Evolutionary conservation across 2,329 filamentous ascomycete genomes (phyloP), one percentile per base, ranked within the genome.

Genomic region (Epichloe sp.): DNA sequence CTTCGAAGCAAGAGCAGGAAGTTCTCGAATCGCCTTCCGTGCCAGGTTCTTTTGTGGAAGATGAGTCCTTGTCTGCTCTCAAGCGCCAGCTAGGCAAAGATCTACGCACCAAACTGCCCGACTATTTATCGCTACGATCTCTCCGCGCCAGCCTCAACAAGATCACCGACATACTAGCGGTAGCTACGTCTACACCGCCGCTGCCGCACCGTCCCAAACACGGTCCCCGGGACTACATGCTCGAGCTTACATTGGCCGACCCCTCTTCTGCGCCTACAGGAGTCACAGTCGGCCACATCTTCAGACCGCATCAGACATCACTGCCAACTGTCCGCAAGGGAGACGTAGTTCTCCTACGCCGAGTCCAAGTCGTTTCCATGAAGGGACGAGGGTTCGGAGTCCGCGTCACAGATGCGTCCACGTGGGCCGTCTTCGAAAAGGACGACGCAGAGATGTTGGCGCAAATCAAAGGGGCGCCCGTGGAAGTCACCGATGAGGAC

Each of bases 351-450:
- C 68, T 84, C 35, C 71, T 84, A 40, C 73, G 77, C 23, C 70
- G 72, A 46, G 78, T 84, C 55, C 69, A 71, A 31, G 75, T 81
- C 14, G 68, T 74, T 42, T 68, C 78, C 3, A 64, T 82, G 48
- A 73, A 74, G 52, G 70, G 69, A 44, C 74, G 74, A 49, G 79
- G 75, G 2, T 81, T 78, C 54, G 79, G 77, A 0, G 64, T 83
- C 47, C 67, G 72, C 46, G 72, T 71, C n/a, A 71, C 68, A n/a
- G 75, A 77, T 44, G 68, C 66, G 36, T 82, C 78, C 15, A 75
- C 76, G 50, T 84, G 81, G 77, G 80, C 77, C 2, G 77, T 84
- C 3, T 82, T 79, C 55, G 77, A 80, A 56, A 64, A 65, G 40
- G 64, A 64, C 3, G 63, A 67, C 44, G 59, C 62, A 49, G 62